Base-by-base conservation (phyloP, 2,329 filamentous ascomycete species). In the Colletotrichum agaves region DNA sequence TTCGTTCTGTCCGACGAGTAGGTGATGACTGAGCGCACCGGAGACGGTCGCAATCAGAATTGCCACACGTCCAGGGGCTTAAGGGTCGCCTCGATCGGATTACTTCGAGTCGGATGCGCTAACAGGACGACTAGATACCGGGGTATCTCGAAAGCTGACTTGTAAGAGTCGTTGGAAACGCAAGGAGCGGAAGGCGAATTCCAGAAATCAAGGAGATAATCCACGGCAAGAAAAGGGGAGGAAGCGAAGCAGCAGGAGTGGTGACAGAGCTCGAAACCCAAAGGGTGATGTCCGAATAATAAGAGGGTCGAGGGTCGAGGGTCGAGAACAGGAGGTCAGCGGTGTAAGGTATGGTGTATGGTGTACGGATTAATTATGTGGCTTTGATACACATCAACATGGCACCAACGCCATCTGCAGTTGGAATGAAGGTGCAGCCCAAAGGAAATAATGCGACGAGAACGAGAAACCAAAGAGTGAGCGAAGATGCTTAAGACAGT, bases 311-410 rank as follows among this genome's bases (percentile, higher is more conserved):
- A 63, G 37, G 41, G 27, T 37, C 35, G 63, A 66, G 63, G 63
- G 57, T 47, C 61, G 53, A 64, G 37, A 64, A 19, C 37, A 37
- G 23, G 49, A 47, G 55, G 56, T 55, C 46, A 67, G 58, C 46
- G 64, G 27, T 27, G 27, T 27, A 27, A 6, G 27, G 27, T 27
- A 27, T 5, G 53, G 47, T 50, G 64, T 37, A 37, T 37, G 53
- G 47, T 50, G 60, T 58, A 64, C 52, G 39, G 53, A 47, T 64
- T 64, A 64, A 67, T 67, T 67, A 67, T 67, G 64, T 67, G 61
- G 64, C 64, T 67, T 67, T 11, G 52, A 43, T 67, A 44, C 63
- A 63, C 63, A 50, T 56, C 53, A 64, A 53, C 46, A 23, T 49
- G 61, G 61, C 64, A 56, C 61, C 53, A 64, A 46, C 52, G 52